phyloP scores from a whole-genome alignment of 2,329 filamentous ascomycete genomes.

The Botrytis fragariae region DNA sequence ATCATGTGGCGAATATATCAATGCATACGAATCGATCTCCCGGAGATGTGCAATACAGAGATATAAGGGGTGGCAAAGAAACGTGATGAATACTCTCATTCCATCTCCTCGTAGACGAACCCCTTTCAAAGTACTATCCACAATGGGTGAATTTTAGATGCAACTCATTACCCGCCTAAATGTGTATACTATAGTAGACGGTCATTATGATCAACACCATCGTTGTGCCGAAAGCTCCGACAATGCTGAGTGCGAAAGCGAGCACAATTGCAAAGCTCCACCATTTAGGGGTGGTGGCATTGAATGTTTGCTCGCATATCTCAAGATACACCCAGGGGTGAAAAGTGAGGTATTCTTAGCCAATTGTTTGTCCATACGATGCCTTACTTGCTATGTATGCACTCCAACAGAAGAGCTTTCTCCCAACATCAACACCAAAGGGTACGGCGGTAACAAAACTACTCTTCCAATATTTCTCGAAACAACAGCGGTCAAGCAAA shows the following conservation, averaged over 20 bases:
- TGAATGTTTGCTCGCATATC: background rate
- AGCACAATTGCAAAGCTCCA: background rate
- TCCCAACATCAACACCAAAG: background rate
- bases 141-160: background rate
- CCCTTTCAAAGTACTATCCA: background rate
- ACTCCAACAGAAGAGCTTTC: background rate
- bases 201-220: background rate
- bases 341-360: background rate
- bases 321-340: no score
- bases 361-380: background rate
- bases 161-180: no score
- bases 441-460: background rate
- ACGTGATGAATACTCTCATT: background rate
- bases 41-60: background rate
- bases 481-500: background rate
- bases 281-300: background rate
- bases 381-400: background rate
- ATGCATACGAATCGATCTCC: background rate
- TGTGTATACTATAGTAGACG: background rate
- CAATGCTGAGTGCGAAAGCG: background rate
- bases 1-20: background rate
- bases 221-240: background rate
- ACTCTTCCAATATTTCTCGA: background rate
- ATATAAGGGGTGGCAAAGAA: background rate
- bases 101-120: background rate